Evolutionary conservation across 345 rosid species (phyloP).

Genomic region (Salix udensis): DNA sequence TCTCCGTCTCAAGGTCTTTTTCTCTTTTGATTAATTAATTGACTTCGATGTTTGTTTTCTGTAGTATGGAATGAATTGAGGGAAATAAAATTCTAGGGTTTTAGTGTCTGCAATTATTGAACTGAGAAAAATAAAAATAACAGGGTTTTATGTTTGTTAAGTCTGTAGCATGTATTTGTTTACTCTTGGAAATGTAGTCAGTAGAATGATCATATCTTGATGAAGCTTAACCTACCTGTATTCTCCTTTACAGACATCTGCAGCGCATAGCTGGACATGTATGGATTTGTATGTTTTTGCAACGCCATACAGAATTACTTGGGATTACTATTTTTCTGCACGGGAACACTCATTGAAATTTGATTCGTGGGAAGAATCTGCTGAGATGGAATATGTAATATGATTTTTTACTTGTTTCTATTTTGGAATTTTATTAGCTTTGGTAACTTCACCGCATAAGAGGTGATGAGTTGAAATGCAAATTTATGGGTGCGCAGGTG

Average conservation of each 20-base stretch:
- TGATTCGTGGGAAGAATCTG: slow-evolving; percentile 84
- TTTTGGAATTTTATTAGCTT: neutral
- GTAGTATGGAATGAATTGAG: no score
- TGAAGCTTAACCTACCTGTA: neutral
- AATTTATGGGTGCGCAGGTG: slow-evolving; percentile 48
- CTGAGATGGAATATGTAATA: slow-evolving; percentile 87
- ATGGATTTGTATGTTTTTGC: slow-evolving; percentile 97
- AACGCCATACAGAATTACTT: slow-evolving; percentile 88
- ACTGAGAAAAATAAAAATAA: no score
- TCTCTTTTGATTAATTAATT: neutral
- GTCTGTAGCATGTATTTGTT: no score
- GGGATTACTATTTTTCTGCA: slow-evolving; percentile 93
- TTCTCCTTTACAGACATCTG: slow-evolving; percentile 55
- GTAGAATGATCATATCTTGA: no score
- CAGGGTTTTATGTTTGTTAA: no score
- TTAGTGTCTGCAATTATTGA: neutral
- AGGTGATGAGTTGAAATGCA: slow-evolving; percentile 11
- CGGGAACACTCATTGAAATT: slow-evolving; percentile 75
- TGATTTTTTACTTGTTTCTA: neutral
- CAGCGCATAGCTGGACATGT: slow-evolving; percentile 91
- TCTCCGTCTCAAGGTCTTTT: slow-evolving; percentile 62
- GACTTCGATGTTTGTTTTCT: neutral
- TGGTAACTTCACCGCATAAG: slow-evolving; percentile 1
- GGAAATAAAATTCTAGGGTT: neutral
- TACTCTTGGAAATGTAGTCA: no score